phyloP scores from a whole-genome alignment of 1,139 yeast species.

The Candida smagusa region DNA sequence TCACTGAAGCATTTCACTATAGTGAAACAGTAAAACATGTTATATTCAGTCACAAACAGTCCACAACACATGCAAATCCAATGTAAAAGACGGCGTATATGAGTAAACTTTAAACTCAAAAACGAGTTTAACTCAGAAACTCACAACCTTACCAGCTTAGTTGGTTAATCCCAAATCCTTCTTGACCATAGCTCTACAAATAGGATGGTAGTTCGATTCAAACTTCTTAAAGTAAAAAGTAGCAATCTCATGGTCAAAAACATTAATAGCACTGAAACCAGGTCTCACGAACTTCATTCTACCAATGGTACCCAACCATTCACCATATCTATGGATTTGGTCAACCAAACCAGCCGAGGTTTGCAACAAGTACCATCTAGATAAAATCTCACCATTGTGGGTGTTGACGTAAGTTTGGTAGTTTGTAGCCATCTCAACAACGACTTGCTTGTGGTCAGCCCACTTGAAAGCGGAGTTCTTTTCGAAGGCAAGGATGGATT shows the following conservation, averaged over 20 bases:
- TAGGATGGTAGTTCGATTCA: slow-evolving; percentile 35
- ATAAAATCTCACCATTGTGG: slow-evolving; percentile 75
- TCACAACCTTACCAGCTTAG: no score
- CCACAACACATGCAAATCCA: not conserved
- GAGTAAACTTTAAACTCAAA: no score
- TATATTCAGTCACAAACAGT: not conserved
- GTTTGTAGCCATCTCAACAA: slow-evolving; percentile 38
- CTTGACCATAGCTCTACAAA: slow-evolving; percentile 34
- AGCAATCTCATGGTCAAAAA: slow-evolving; percentile 31
- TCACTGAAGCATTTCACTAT: no score
- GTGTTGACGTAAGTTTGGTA: slow-evolving; percentile 49
- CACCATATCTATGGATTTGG: slow-evolving; percentile 55
- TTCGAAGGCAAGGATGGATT: slow-evolving; percentile 46
- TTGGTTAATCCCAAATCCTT: slow-evolving; percentile 25
- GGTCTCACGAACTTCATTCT: slow-evolving; percentile 45
- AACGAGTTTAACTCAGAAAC: not conserved
- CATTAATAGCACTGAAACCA: slow-evolving; percentile 31
- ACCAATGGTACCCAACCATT: slow-evolving; percentile 45
- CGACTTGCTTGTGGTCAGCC: slow-evolving; percentile 36
- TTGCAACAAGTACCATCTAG: slow-evolving; percentile 71
- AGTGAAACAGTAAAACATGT: no score
- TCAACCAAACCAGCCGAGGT: slow-evolving; percentile 45
- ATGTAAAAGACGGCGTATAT: not conserved
- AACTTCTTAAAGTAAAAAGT: slow-evolving; percentile 22
- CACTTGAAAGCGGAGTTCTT: slow-evolving; percentile 31